Evolutionary conservation across 257 asterid genomes (phyloP), one percentile per base, ranked within the genome.

Genomic region (Solanum tarijense): DNA sequence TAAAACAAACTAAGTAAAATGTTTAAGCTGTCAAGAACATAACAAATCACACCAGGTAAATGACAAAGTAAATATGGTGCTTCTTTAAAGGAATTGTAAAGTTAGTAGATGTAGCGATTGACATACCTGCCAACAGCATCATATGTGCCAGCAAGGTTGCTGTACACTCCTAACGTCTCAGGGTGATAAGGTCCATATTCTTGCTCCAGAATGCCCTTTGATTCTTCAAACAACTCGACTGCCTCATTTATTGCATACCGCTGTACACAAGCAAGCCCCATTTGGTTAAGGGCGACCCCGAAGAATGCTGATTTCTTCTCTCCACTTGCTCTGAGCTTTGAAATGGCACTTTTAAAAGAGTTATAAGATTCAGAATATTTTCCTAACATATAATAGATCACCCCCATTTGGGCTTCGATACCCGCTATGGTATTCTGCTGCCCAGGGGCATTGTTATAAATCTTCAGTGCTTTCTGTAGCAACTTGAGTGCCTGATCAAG

Each of bases 401-500:
- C 98, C 69, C 98, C 99, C 95, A 96, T 94, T 90, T 96, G 98
- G 84, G 98, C 98, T 88, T 97, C 99, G 12, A 97, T 97, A 32
- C 98, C 98, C 11, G 98, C 98, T 87, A 94, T 88, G 0, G 98
- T 94, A 90, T 90, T 94, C 89, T 95, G 98, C 91, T 95, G 98
- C 48, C 98, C 99, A 4, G 98, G 98, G 34, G 98, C 94, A 83
- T 95, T 94, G 6, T 93, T 92, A 84, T 95, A 97, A 41, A 97
- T 93, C 93, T 96, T 95, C n/a, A 96, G 88, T 4, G 99, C 99
- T 95, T 90, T 97, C 76, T 93, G 95, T 72, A 97, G 92, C 91
- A 97, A 39, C 91, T 96, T 96, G 84, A 95, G 83, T 1, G 99
- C 97, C 87, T 92, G 96, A 65, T 97, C 98, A 27, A 90, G 92